A percentile compares a stretch with the other conserved stretches of the same genome.
These are phyloP conservation scores for Aureoboletus auriporus DNA, from an alignment of 768 basidiomycete genomes.

Conservation along the genomic window DNA sequence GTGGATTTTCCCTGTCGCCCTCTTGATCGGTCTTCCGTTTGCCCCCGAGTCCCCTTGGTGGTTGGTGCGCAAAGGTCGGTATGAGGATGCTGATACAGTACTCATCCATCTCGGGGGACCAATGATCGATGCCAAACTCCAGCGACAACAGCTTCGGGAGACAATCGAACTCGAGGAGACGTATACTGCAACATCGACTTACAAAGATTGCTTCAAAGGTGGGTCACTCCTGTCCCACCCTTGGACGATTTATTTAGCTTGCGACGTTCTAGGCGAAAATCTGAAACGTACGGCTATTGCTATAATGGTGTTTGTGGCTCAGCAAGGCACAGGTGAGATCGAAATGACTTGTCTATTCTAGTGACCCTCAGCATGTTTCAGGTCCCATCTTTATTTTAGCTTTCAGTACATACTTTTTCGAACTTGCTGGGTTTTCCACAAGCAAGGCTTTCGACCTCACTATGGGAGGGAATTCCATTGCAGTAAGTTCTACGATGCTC, in stretches of 20 bases:
- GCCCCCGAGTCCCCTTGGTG: constrained; percentile 33
- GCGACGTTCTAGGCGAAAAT: constrained; percentile 13
- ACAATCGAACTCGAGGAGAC: constrained; percentile 29
- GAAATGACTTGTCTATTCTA: not conserved
- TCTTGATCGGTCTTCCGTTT: constrained; percentile 28
- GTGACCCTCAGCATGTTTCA: not conserved
- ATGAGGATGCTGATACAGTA: constrained; percentile 21
- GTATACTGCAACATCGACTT: constrained; percentile 24
- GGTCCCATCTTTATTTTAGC: constrained; percentile 25
- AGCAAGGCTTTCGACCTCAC: constrained; percentile 31
- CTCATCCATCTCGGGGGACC: constrained; percentile 17
- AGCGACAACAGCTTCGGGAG: constrained; percentile 22
- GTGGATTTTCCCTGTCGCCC: constrained; percentile 30
- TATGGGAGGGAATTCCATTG: constrained; percentile 25
- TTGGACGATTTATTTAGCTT: not conserved
- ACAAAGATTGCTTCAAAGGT: constrained; percentile 32
- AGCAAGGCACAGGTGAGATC: constrained; percentile 21
- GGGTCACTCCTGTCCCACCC: not conserved
- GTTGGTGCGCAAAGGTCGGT: constrained; percentile 28
- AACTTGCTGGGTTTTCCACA: constrained; percentile 30
- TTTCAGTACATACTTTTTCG: constrained; percentile 33
- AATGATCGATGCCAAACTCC: constrained; percentile 20
- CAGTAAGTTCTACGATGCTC: constrained; percentile 4
- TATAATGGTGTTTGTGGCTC: constrained; percentile 30
- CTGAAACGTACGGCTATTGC: constrained; percentile 23